Conservation (phyloP, 1,284 basidiomycete species). For the Apiotrichum laibachii region DNA sequence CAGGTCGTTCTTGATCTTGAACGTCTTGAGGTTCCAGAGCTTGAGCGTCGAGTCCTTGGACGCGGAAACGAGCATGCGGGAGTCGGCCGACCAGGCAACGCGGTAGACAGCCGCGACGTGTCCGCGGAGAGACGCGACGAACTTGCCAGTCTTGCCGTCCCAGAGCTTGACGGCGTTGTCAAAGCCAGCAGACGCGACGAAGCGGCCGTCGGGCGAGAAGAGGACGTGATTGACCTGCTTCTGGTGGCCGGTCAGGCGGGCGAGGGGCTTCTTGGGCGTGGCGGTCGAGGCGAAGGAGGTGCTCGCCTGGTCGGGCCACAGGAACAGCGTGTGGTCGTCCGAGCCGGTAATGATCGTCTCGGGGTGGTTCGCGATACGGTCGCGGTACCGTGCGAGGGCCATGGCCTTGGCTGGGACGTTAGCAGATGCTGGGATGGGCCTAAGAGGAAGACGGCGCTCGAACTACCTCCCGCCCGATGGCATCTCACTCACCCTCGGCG, state of each 20-base stretch:
- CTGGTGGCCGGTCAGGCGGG: slow-evolving; percentile 90
- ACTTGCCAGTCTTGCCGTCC: slow-evolving; percentile 89
- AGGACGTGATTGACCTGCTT: slow-evolving; percentile 92
- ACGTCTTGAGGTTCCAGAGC: slow-evolving; percentile 94
- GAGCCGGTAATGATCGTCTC: slow-evolving; percentile 90
- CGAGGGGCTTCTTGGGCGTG: slow-evolving; percentile 70
- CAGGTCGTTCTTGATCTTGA: slow-evolving; percentile 88
- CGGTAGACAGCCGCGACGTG: slow-evolving; percentile 94
- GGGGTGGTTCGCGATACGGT: slow-evolving; percentile 64
- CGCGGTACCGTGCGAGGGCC: slow-evolving; percentile 71
- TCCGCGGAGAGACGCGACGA: slow-evolving; percentile 83
- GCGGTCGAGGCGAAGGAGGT: slow-evolving; percentile 58
- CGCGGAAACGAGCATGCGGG: slow-evolving; percentile 84
- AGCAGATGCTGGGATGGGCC: too few species aligned
- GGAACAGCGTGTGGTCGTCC: slow-evolving; percentile 90
- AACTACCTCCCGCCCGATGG: too few species aligned
- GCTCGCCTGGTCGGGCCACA: slow-evolving; percentile 64
- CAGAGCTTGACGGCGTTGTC: slow-evolving; percentile 90
- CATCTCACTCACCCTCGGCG: slow-evolving; percentile 58
- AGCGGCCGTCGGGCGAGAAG: slow-evolving; percentile 90
- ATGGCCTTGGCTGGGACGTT: slow-evolving; percentile 62
- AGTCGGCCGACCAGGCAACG: slow-evolving; percentile 92
- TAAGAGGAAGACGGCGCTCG: neutral
- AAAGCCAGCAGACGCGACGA: slow-evolving; percentile 87
- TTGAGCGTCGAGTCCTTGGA: slow-evolving; percentile 96